Evolutionary conservation across 495 filamentous ascomycete genomes (phyloP), one percentile per base, ranked within the genome.

Genomic region (Bombardia bombarda): DNA sequence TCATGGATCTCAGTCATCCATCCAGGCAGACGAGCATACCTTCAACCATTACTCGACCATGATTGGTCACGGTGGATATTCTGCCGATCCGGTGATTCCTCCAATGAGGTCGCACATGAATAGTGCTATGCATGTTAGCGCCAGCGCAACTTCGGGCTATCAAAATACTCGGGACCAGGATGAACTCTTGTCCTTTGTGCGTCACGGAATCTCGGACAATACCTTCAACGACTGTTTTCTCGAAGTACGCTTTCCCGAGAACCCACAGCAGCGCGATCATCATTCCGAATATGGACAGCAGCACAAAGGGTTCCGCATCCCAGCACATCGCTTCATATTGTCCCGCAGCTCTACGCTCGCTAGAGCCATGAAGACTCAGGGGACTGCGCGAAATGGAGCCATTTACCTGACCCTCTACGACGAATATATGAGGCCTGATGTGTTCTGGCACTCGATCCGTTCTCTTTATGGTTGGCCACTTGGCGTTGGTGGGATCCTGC

Each of bases 251-350:
- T 68, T 66, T 24, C 47, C 58, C 4, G 62, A 67, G 40, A 60
- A 53, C 20, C 25, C 33, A 6, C 58, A 57, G 14, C 58, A 66
- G n/a, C 63, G 60, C n/a, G 73, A 75, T 35, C 72, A 67, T 32
- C 58, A n/a, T n/a, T n/a, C 56, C 14, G 56, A 69, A 6, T 62
- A 67, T 46, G 52, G 62, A 18, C 56, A 60, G 6, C 60, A 63
- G 28, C 53, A 55, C 4, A 58, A 56, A 25, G 43, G 62, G 0
- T 48, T 73, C 31, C 53, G 51, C 34, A 66, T 69, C 20, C 63
- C 51, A n/a, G 72, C 62, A 19, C 77, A 78, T 49, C 70, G 69
- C 30, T 55, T 78, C 16, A 55, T 81, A 2, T 45, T 79, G 36
- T 67, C 70, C 18, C 71, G 70, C 36, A 78, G 73, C 51, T 58